Base-by-base conservation (phyloP, 495 filamentous ascomycete genomes). In the Astrocystis sublimbata region DNA sequence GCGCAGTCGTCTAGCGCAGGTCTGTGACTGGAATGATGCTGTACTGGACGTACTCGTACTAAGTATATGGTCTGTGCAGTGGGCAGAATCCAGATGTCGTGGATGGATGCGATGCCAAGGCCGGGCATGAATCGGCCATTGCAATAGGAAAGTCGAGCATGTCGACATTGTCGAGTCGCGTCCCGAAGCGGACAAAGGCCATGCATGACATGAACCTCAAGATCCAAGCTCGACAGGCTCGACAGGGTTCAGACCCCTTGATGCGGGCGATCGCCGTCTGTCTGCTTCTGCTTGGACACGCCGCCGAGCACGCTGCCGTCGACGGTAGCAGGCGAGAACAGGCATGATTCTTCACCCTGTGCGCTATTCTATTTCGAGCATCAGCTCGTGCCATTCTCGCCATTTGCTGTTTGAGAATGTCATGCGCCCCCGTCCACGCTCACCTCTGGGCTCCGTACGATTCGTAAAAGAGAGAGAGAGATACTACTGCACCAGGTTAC, bases 231-330 rank as follows among this genome's bases (percentile, higher is more conserved):
- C 26, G 17, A n/a, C n/a, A n/a, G n/a, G n/a, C n/a, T n/a, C n/a
- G n/a, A n/a, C n/a, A n/a, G n/a, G n/a, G n/a, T n/a, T n/a, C n/a
- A n/a, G n/a, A 46, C 17, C 66, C 68, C 68, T 66, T 71, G 68
- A 65, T n/a, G 63, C 53, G 30, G 61, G 61, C 60, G 51, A 62
- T 68, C 53, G 62, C 53, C 6, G 42, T 42, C 58, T 65, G 58
- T 56, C 58, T 63, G 68, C 6, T 36, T 42, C 58, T 65, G 58
- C 59, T 60, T 63, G 68, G 66, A 51, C 60, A 70, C 64, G 31
- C n/a, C n/a, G n/a, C n/a, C n/a, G n/a, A n/a, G n/a, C n/a, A n/a
- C n/a, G n/a, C n/a, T 66, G 59, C 49, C 52, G 45, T 38, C 26
- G 13, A 35, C 17, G 43, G 33, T 21, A 40, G 43, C 30, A 35